A percentile compares a stretch with the other conserved stretches of the same genome.
Evolutionary conservation across 495 filamentous ascomycete species (phyloP).

Genomic region (Penicillium silybi): DNA sequence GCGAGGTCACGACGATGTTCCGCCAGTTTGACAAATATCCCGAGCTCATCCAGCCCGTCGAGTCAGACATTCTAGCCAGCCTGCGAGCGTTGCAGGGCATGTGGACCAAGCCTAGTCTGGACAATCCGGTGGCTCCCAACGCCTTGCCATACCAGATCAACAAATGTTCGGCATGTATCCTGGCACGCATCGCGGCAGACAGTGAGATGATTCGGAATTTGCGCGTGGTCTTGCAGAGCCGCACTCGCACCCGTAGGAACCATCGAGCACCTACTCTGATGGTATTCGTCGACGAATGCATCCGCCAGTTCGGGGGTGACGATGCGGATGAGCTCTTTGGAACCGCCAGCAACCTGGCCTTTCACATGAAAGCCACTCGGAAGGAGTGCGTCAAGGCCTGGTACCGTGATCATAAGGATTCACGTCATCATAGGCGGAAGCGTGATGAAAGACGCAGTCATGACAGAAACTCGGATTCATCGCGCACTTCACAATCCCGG

Average conservation of each 20-base stretch:
- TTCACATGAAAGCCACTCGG: constrained; percentile 21
- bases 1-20: constrained; percentile 30
- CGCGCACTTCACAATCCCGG: neutral
- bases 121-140: neutral
- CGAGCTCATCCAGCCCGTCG: constrained; percentile 4
- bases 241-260: constrained; percentile 20
- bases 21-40: constrained; percentile 21
- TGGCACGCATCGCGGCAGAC: constrained; percentile 29
- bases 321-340: constrained; percentile 6
- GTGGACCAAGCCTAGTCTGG: constrained; percentile 21
- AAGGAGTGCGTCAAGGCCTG: constrained; percentile 20
- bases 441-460: neutral
- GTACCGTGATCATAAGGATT: neutral
- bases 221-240: constrained; percentile 28
- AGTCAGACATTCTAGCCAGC: constrained; percentile 8
- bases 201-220: constrained; percentile 22
- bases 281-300: constrained; percentile 25
- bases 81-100: constrained; percentile 27
- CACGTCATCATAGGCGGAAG: neutral
- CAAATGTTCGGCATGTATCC: constrained; percentile 38
- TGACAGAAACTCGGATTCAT: neutral
- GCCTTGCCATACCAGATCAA: constrained; percentile 29
- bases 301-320: constrained; percentile 9
- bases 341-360: constrained; percentile 12
- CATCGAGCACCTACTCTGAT: constrained; percentile 22